Conservation (phyloP, 306 rosid species). For the Carpinus fangiana region DNA sequence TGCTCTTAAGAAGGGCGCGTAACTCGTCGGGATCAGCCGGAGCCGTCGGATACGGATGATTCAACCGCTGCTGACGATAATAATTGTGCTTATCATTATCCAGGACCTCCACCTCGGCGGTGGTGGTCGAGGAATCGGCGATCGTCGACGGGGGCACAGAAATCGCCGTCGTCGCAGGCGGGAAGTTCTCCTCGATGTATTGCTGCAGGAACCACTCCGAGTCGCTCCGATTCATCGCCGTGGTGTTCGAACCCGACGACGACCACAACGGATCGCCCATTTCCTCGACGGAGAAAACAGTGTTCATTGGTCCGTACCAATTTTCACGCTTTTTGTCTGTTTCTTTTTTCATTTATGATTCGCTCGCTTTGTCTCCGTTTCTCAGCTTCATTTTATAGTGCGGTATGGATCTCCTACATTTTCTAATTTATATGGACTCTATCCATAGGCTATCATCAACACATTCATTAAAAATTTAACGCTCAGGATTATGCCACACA, state of each 20-base stretch:
- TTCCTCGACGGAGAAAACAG: slow-evolving; percentile 37
- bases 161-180: slow-evolving; percentile 22
- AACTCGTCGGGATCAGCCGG: slow-evolving; percentile 34
- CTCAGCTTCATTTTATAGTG: background rate
- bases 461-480: background rate
- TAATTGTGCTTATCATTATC: slow-evolving; percentile 1
- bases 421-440: background rate
- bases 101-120: slow-evolving; percentile 30
- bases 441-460: background rate
- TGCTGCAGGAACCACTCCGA: slow-evolving; percentile 59
- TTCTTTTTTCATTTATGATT: background rate
- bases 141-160: slow-evolving; percentile 12
- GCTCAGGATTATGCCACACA: background rate
- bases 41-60: slow-evolving; percentile 24
- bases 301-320: slow-evolving; percentile 12
- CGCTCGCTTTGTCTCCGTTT: background rate
- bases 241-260: slow-evolving; percentile 8
- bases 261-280: slow-evolving; percentile 28
- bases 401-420: background rate
- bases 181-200: slow-evolving; percentile 42
- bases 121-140: slow-evolving; percentile 30
- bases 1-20: slow-evolving; percentile 45
- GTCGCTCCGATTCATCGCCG: slow-evolving; percentile 49
- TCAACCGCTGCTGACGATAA: slow-evolving; percentile 30
- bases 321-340: background rate